These are phyloP conservation scores for Aristolochia contorta DNA, from an alignment of 164 flowering plant species.

Conservation along the genomic window DNA sequence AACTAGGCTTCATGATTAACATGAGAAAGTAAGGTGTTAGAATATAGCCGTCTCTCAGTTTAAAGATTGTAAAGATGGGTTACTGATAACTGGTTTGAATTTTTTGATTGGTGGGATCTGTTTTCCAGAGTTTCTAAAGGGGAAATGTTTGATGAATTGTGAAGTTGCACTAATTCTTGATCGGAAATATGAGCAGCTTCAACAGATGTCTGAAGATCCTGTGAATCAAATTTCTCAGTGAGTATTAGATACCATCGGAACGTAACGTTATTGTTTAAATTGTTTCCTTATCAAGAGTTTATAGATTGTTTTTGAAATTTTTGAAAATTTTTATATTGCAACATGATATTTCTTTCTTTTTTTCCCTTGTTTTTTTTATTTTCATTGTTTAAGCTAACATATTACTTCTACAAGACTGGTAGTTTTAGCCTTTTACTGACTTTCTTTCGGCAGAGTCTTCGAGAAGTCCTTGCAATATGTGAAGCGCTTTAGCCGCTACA, in stretches of 20 bases:
- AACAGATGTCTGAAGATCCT: conserved; percentile 84
- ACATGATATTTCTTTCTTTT: background rate
- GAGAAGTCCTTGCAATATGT: conserved; percentile 98
- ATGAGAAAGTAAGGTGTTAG: background rate
- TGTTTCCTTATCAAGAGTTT: background rate
- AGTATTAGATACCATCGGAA: conserved; percentile 17
- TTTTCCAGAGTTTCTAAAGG: conserved; percentile 80
- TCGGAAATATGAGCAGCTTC: conserved; percentile 84
- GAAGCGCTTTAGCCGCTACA: conserved; percentile 97
- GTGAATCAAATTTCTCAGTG: conserved; percentile 89
- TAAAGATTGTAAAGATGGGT: background rate
- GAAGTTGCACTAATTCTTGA: conserved; percentile 95
- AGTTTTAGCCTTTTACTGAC: background rate
- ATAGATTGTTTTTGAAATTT: too few species aligned
- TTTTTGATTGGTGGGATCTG: background rate
- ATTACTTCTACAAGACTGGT: background rate
- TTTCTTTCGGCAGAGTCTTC: conserved; percentile 55
- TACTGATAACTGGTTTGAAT: background rate
- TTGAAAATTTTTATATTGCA: background rate
- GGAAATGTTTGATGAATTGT: conserved; percentile 95
- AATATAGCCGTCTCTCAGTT: background rate
- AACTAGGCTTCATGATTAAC: background rate
- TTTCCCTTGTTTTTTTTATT: background rate
- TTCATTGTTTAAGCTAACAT: background rate
- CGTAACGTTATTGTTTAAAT: background rate